phyloP scores from a whole-genome alignment of 345 rosid genomes.

The Acer yangbiense region DNA sequence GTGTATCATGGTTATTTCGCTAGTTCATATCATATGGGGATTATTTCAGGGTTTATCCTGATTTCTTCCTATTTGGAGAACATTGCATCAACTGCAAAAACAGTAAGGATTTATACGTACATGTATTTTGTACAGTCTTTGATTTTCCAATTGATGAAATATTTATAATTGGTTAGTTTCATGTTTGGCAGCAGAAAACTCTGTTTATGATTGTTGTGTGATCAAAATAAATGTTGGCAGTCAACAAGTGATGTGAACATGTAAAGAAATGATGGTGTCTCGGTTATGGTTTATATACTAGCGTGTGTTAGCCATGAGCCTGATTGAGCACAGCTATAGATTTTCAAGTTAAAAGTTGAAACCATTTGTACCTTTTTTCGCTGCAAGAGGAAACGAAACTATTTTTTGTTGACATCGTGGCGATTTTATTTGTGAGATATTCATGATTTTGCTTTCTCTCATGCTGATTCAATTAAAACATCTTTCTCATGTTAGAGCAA shows the following conservation, averaged over 20 bases:
- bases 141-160: not conserved
- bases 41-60: slow-evolving; percentile 77
- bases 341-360: not conserved
- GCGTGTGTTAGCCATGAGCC: not conserved
- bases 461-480: slow-evolving; percentile 17
- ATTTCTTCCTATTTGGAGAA: slow-evolving; percentile 72
- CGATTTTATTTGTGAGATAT: not conserved
- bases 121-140: not conserved
- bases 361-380: not conserved
- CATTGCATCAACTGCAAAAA: slow-evolving; percentile 50
- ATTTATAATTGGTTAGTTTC: slow-evolving; percentile 2
- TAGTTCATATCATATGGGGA: slow-evolving; percentile 84
- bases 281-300: not conserved
- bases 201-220: slow-evolving; percentile 1
- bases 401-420: not conserved
- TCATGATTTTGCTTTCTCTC: not conserved
- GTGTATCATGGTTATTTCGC: slow-evolving; percentile 83
- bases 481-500: slow-evolving; percentile 63
- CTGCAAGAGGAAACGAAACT: not conserved
- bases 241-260: not conserved
- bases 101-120: slow-evolving; percentile 39
- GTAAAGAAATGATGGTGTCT: not conserved
- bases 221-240: slow-evolving; percentile 11
- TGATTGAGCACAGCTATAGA: not conserved
- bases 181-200: not conserved